Evolutionary conservation across 768 basidiomycete genomes (phyloP).

Genomic region (Dioszegia crocea): DNA sequence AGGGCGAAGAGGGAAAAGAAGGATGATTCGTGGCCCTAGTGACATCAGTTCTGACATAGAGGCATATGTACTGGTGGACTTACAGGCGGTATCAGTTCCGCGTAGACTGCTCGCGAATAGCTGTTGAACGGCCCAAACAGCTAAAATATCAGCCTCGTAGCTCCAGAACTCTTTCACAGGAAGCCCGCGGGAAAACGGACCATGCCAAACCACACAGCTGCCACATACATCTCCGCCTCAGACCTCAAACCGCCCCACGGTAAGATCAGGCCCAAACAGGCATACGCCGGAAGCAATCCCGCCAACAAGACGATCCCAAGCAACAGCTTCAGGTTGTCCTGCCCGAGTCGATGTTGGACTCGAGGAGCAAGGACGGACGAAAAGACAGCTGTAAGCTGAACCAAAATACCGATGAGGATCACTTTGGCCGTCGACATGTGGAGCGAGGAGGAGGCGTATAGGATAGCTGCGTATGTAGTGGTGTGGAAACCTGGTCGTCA

Average conservation of each 20-base stretch:
- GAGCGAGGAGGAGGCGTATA: constrained; percentile 85
- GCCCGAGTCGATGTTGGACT: constrained; percentile 60
- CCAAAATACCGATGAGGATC: constrained; percentile 73
- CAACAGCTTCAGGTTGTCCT: constrained; percentile 65
- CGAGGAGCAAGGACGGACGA: constrained; percentile 79
- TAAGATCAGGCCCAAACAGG: constrained; percentile 71
- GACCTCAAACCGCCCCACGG: constrained; percentile 65
- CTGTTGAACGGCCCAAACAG: constrained; percentile 88
- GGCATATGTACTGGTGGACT: background rate
- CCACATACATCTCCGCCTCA: constrained; percentile 74
- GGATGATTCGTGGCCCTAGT: constrained; percentile 73
- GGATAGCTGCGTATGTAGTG: constrained; percentile 81
- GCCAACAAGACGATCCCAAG: constrained; percentile 65
- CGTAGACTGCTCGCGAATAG: constrained; percentile 80
- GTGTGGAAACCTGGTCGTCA: constrained; percentile 71
- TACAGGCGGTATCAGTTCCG: constrained; percentile 71
- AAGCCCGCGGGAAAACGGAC: no score
- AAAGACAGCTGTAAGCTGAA: constrained; percentile 66
- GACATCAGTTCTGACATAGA: background rate
- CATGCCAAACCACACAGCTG: constrained; percentile 76
- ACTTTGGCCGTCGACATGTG: constrained; percentile 73
- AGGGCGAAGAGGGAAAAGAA: constrained; percentile 84
- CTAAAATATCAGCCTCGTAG: no score
- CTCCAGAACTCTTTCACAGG: no score
- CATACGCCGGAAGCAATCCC: constrained; percentile 69